Conservation (phyloP, 305 asterid species). For the Rubia balearica region DNA sequence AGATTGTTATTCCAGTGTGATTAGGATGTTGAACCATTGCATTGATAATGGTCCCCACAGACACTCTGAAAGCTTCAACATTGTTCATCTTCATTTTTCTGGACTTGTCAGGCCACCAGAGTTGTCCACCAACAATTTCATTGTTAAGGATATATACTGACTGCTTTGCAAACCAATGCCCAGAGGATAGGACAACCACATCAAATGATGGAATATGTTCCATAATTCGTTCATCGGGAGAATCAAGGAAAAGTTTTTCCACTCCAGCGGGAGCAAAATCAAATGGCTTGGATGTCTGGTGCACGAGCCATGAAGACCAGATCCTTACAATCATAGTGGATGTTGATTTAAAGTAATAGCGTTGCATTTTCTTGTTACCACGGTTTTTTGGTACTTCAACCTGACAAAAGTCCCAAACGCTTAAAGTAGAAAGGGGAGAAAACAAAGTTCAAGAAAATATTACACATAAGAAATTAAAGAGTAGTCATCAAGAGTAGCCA, state of each 20-base stretch:
- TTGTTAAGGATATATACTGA: slow-evolving; percentile 73
- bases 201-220: slow-evolving; percentile 51
- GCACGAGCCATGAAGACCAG: slow-evolving; percentile 98
- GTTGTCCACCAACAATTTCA: slow-evolving; percentile 81
- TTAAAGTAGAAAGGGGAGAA: too few species aligned
- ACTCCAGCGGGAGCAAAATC: slow-evolving; percentile 71
- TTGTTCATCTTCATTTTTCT: slow-evolving; percentile 48
- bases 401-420: too few species aligned
- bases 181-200: slow-evolving; percentile 81
- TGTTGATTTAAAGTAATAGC: slow-evolving; percentile 77
- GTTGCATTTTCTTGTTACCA: slow-evolving; percentile 72
- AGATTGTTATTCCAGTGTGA: slow-evolving; percentile 72
- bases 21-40: slow-evolving; percentile 63
- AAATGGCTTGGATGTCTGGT: slow-evolving; percentile 54
- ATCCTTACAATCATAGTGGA: slow-evolving; percentile 73
- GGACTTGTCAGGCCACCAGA: too few species aligned
- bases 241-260: slow-evolving; percentile 74
- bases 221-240: slow-evolving; percentile 81
- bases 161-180: slow-evolving; percentile 96
- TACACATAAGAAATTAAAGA: not conserved
- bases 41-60: slow-evolving; percentile 69
- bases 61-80: slow-evolving; percentile 67
- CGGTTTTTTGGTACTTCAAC: slow-evolving; percentile 77
- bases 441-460: not conserved
- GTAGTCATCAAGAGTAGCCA: not conserved